Evolutionary conservation across 1,284 basidiomycete species (phyloP), one percentile per base, ranked within the genome.

Genomic region (Ganoderma multipileum): DNA sequence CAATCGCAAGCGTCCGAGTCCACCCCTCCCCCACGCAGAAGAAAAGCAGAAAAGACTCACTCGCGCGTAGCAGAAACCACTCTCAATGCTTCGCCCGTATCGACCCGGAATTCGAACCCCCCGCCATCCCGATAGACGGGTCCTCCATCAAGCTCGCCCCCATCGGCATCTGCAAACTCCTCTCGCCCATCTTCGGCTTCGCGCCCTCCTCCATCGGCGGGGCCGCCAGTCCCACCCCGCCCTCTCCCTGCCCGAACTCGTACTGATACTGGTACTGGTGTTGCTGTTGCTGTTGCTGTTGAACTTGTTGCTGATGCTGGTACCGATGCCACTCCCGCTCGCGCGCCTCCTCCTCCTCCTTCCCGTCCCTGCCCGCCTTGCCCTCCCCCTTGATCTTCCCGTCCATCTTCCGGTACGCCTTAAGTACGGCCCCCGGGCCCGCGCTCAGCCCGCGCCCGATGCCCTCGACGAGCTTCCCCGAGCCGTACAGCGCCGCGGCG

Each of bases 391-490:
- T 26, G 30, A 39, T n/a, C 59, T 55, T n/a, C 62, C 47, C 57
- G 26, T 30, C 20, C 41, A 23, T 33, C 63, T 9, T 55, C 28
- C 23, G 36, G 63, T 36, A 64, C 63, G 63, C 63, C 20, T 9
- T 28, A 3, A 42, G 5, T 0, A 47, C 60, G 33, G 60, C 61
- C 57, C 63, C 64, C 11, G 69, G 63, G 0, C 66, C 66, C 38
- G 61, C 69, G 5, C 57, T 55, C 2, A 70, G 4, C 50, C 44
- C 61, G 2, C 28, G 7, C 28, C 69, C 69, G 42, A 65, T 52
- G 41, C 69, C 66, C 66, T 68, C 63, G 63, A 70, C 26, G 28
- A 70, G 38, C 69, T 70, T 65, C 42, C 55, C 69, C 42, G 41
- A 38, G 18, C 38, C 66, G 55, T 61, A 39, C 33, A 65, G 30